Conservation (phyloP, 345 rosid species). For the Mallotus nudiflorus region DNA sequence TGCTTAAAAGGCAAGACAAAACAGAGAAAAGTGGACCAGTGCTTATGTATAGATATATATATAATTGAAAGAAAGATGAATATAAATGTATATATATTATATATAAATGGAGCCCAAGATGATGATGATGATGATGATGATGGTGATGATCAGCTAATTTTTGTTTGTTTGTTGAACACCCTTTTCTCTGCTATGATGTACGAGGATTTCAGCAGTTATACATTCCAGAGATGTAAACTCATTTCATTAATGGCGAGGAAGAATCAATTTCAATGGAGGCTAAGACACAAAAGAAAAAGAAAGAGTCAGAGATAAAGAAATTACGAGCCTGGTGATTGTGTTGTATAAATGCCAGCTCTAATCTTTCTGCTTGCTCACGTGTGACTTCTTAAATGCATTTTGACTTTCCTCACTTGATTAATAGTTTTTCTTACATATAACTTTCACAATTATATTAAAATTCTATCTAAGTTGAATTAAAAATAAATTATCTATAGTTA, state of each 20-base stretch:
- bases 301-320: background rate
- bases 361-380: slow-evolving; percentile 58
- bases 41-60: slow-evolving; percentile 10
- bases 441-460: too few relatives aligned
- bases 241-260: slow-evolving; percentile 14
- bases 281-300: background rate
- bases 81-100: too few relatives aligned
- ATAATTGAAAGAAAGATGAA: background rate
- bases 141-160: background rate
- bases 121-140: slow-evolving; percentile 8
- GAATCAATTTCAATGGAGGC: too few relatives aligned
- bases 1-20: slow-evolving; percentile 85
- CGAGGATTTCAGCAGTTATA: slow-evolving; percentile 18
- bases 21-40: slow-evolving; percentile 24
- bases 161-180: slow-evolving; percentile 13
- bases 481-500: too few relatives aligned
- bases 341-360: slow-evolving; percentile 37
- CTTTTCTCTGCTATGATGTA: slow-evolving; percentile 11
- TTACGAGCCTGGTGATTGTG: background rate
- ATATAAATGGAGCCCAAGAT: slow-evolving; percentile 18
- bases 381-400: slow-evolving; percentile 41
- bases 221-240: background rate
- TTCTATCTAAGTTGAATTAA: too few relatives aligned
- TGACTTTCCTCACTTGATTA: slow-evolving; percentile 26
- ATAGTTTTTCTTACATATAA: too few relatives aligned